Conservation (phyloP, 2,329 filamentous ascomycete genomes). For the Cordyceps militaris region DNA sequence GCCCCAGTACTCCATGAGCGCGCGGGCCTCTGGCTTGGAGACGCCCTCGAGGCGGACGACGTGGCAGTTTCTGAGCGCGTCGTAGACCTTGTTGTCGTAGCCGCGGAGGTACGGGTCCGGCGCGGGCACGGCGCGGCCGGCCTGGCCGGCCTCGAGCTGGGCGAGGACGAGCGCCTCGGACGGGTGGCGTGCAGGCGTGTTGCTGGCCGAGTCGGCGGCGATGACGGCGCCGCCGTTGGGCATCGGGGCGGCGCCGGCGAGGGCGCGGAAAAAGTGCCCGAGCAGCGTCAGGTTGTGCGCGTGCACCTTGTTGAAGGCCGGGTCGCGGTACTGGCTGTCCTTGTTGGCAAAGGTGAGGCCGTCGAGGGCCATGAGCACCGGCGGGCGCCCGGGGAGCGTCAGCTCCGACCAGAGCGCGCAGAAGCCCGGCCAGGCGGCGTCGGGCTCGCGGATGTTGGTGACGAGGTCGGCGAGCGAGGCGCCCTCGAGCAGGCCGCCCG, state of each 20-base stretch:
- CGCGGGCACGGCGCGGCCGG: constrained; percentile 30
- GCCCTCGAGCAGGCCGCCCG: constrained; percentile 43
- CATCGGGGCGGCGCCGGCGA: constrained; percentile 52
- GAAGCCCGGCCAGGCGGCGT: constrained; percentile 75
- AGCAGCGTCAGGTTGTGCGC: constrained; percentile 76
- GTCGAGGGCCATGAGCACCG: constrained; percentile 70
- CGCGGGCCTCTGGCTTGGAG: constrained; percentile 65
- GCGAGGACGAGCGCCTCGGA: constrained; percentile 63
- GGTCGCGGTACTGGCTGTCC: constrained; percentile 65
- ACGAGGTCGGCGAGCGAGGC: constrained; percentile 62
- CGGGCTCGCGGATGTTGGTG: constrained; percentile 64
- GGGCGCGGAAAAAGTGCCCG: constrained; percentile 64
- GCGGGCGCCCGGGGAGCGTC: constrained; percentile 40
- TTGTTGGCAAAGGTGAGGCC: constrained; percentile 76
- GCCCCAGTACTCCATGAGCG: constrained; percentile 90
- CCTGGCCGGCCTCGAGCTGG: constrained; percentile 42
- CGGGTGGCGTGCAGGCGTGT: constrained; percentile 50
- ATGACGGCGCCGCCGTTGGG: constrained; percentile 74
- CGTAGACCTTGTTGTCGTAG: constrained; percentile 52
- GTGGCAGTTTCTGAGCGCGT: constrained; percentile 41
- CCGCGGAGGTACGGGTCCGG: constrained; percentile 47
- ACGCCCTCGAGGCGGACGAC: constrained; percentile 59
- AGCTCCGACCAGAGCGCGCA: constrained; percentile 77
- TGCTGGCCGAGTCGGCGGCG: constrained; percentile 66
- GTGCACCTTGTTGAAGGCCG: constrained; percentile 69